Percentiles rank a stretch among this genome's conserved stretches.
phyloP scores from a whole-genome alignment of 345 rosid genomes.

The Salix brachista region DNA sequence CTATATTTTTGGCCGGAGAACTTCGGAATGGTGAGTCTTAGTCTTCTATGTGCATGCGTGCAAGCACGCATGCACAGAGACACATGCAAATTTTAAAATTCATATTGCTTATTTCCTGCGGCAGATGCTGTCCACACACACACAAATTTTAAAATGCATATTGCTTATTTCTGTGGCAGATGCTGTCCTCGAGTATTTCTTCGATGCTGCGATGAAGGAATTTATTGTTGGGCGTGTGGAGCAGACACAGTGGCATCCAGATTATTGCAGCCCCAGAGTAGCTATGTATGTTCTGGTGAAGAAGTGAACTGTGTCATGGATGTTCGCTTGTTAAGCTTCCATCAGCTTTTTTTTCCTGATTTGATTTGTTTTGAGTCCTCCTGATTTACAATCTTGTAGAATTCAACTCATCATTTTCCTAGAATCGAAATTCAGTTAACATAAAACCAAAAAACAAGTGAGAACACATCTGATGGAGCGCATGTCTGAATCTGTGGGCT shows the following conservation, averaged over 20 bases:
- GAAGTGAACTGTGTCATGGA: slow-evolving; percentile 35
- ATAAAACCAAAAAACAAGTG: no score
- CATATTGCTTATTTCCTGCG: not conserved
- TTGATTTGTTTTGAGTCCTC: no score
- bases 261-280: slow-evolving; percentile 59
- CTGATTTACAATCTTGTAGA: no score
- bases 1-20: slow-evolving; percentile 75
- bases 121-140: slow-evolving; percentile 54
- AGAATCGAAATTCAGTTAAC: no score
- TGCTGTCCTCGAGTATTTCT: slow-evolving; percentile 73
- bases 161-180: slow-evolving; percentile 36
- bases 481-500: no score
- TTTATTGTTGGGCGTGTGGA: slow-evolving; percentile 70
- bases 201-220: slow-evolving; percentile 61
- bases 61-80: not conserved
- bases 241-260: slow-evolving; percentile 82
- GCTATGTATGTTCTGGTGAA: slow-evolving; percentile 72
- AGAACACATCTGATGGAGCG: no score
- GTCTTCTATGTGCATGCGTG: not conserved
- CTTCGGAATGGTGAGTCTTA: slow-evolving; percentile 58
- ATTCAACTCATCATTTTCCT: no score
- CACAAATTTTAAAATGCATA: not conserved
- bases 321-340: not conserved
- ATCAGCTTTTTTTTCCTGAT: no score
- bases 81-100: not conserved